Conservation (phyloP, 2,329 filamentous ascomycete species). For the Nectriaceae sp. region DNA sequence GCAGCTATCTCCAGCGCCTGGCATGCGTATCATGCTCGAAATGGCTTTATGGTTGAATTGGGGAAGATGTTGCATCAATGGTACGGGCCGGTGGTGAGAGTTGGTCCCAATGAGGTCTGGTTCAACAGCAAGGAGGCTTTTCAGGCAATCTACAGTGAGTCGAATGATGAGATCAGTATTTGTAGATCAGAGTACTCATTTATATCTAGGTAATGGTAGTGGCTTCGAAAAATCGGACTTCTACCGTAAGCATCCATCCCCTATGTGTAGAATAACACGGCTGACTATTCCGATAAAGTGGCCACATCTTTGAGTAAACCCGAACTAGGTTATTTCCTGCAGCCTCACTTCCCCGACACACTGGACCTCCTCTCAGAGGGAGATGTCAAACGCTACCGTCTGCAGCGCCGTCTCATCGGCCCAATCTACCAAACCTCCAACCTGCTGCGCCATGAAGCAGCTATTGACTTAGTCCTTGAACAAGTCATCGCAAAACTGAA, state of each 20-base stretch:
- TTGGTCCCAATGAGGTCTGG: constrained; percentile 57
- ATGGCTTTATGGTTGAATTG: constrained; percentile 44
- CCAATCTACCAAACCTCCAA: constrained; percentile 48
- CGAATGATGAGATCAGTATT: no score
- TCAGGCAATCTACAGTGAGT: constrained; percentile 49
- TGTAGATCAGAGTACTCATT: neutral
- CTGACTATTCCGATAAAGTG: constrained; percentile 32
- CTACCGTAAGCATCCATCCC: constrained; percentile 42
- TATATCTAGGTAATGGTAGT: constrained; percentile 41
- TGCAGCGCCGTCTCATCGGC: constrained; percentile 52
- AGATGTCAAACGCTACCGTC: constrained; percentile 47
- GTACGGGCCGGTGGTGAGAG: constrained; percentile 54
- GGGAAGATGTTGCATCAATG: constrained; percentile 45
- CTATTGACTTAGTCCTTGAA: constrained; percentile 43
- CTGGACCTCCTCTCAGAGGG: constrained; percentile 54
- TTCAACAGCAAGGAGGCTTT: constrained; percentile 51
- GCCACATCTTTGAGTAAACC: constrained; percentile 48
- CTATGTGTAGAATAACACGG: neutral
- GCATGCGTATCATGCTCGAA: constrained; percentile 48
- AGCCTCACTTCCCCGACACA: constrained; percentile 41
- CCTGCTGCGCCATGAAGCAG: constrained; percentile 42
- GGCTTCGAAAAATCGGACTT: constrained; percentile 55
- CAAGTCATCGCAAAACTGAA: constrained; percentile 38
- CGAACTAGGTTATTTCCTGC: constrained; percentile 40
- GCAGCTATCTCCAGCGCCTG: constrained; percentile 51